phyloP scores from a whole-genome alignment of 805 yeast genomes.

The Myxozyma neotropica region DNA sequence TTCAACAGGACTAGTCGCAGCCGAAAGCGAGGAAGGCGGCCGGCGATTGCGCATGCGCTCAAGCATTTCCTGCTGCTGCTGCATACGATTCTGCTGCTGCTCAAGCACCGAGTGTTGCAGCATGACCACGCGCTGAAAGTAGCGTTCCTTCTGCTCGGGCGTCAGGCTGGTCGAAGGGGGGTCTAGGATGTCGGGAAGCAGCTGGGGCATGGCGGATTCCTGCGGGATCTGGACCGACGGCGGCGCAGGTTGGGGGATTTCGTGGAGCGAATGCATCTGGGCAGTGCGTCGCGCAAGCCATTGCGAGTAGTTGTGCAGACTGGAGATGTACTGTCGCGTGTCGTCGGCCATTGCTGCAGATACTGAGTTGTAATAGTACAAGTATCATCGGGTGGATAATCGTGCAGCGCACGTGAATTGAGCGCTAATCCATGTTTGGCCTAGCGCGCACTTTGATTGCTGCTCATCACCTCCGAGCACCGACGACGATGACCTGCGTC shows the following conservation, averaged over 20 bases:
- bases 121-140: conserved; percentile 8
- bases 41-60: conserved; percentile 12
- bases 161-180: not conserved
- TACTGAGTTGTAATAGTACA: no score
- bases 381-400: no score
- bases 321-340: conserved; percentile 13
- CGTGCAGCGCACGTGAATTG: not conserved
- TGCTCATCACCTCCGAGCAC: conserved; percentile 6
- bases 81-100: conserved; percentile 19
- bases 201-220: not conserved
- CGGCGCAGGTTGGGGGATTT: conserved; percentile 23
- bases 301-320: conserved; percentile 36
- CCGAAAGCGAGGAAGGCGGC: not conserved
- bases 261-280: conserved; percentile 82
- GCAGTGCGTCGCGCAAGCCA: conserved; percentile 78
- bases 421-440: not conserved
- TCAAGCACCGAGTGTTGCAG: conserved; percentile 15
- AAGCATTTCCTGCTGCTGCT: conserved; percentile 22
- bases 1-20: not conserved
- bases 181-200: conserved; percentile 3
- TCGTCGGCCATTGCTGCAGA: conserved; percentile 9
- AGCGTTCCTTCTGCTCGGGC: conserved; percentile 9
- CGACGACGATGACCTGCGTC: not conserved
- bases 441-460: not conserved
- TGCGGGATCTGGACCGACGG: conserved; percentile 23